Conservation (phyloP, 208 protist species). For the Leishmania martiniquensis region DNA sequence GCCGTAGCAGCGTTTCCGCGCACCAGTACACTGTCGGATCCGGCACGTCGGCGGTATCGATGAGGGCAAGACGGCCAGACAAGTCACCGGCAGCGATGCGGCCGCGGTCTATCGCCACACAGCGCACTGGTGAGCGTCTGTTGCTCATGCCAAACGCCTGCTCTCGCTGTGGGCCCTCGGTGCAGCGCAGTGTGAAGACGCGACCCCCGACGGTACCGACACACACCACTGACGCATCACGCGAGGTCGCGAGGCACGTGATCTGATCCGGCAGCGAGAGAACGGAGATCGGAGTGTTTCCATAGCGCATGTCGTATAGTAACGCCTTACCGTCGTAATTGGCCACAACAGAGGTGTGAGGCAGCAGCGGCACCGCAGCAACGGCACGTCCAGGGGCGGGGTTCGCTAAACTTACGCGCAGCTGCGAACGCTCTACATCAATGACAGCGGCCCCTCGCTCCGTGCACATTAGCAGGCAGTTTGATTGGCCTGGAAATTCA, state of each 20-base stretch:
- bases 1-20: constrained; percentile 35
- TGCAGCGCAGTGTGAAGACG: constrained; percentile 62
- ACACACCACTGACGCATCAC: constrained; percentile 33
- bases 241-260: constrained; percentile 33
- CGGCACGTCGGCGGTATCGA: constrained; percentile 58
- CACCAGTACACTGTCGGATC: constrained; percentile 54
- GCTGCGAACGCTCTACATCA: constrained; percentile 39
- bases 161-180: constrained; percentile 40
- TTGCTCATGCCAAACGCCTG: constrained; percentile 62
- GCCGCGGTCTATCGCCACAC: constrained; percentile 27
- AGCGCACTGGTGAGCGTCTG: constrained; percentile 42
- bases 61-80: constrained; percentile 38
- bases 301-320: constrained; percentile 51
- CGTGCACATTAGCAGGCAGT: constrained; percentile 42
- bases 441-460: constrained; percentile 41
- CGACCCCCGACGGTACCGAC: constrained; percentile 63
- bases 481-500: constrained; percentile 21
- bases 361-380: constrained; percentile 31
- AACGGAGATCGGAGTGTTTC: constrained; percentile 29
- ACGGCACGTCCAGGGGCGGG: constrained; percentile 45
- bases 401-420: constrained; percentile 28
- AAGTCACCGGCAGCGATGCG: constrained; percentile 59
- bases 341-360: constrained; percentile 43
- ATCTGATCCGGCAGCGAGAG: constrained; percentile 69
- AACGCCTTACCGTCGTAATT: constrained; percentile 77